phyloP scores from a whole-genome alignment of 1,284 basidiomycete species.

The Xerocomus minutiporus region DNA sequence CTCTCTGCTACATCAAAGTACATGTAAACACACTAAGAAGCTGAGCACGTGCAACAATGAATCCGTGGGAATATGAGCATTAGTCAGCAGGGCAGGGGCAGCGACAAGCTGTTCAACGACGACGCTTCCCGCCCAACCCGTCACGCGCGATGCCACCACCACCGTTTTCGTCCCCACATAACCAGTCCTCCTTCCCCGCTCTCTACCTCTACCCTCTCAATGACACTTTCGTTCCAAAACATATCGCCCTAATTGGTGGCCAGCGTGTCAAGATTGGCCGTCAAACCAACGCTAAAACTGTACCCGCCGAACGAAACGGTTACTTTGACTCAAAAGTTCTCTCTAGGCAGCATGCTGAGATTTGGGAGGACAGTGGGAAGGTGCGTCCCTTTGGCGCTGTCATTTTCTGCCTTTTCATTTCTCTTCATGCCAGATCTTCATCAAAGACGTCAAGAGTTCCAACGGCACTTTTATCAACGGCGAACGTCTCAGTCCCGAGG shows the following conservation, averaged over 20 bases:
- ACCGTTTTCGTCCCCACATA: constrained; percentile 34
- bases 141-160: constrained; percentile 37
- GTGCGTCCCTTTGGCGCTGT: no score
- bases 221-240: constrained; percentile 94
- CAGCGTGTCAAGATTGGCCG: constrained; percentile 92
- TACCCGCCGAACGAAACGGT: constrained; percentile 91
- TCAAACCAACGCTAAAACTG: constrained; percentile 95
- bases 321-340: constrained; percentile 98
- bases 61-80: background rate
- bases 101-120: constrained; percentile 8
- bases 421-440: no score
- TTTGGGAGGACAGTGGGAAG: constrained; percentile 31
- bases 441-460: no score
- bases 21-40: no score
- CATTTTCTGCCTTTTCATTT: no score
- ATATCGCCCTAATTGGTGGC: constrained; percentile 77
- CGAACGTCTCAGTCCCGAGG: no score
- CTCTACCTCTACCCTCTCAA: constrained; percentile 95
- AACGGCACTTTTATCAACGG: no score
- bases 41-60: no score
- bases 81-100: constrained; percentile 14
- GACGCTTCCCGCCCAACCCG: background rate
- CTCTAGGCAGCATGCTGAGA: constrained; percentile 35
- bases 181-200: constrained; percentile 50
- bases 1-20: no score